Percentiles rank a stretch among this genome's conserved stretches.
Evolutionary conservation across 192 early-diverging fungal species (phyloP).

Genomic region (Entomortierella parvispora): DNA sequence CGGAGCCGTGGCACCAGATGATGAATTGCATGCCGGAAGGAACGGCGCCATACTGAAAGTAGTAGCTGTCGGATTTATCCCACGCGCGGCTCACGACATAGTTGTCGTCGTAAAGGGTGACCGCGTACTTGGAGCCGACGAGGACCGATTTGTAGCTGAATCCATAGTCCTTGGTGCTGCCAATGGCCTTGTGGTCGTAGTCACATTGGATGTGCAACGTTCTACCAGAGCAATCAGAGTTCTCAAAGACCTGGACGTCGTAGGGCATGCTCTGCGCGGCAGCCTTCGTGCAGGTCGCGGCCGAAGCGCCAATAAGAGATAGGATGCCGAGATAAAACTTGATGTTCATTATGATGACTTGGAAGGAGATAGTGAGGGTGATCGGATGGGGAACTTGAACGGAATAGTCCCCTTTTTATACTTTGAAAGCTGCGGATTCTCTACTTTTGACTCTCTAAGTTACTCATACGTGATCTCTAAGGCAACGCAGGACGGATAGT

Average conservation of each 20-base stretch:
- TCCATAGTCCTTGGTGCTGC: not conserved
- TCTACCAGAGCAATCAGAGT: conserved; percentile 5
- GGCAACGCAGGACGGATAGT: no score
- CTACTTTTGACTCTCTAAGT: not conserved
- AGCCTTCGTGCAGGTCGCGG: not conserved
- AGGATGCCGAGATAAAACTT: conserved; percentile 10
- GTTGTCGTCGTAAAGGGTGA: conserved; percentile 3
- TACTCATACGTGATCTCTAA: no score
- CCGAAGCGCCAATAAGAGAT: conserved; percentile 1
- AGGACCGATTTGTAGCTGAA: conserved; percentile 1
- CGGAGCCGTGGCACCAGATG: conserved; percentile 13
- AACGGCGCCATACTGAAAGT: not conserved
- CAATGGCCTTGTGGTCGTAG: conserved; percentile 7
- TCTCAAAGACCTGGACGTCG: conserved; percentile 8
- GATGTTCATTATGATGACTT: conserved; percentile 7
- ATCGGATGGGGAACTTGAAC: conserved; percentile 1
- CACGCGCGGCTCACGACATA: not conserved
- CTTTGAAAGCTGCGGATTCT: not conserved
- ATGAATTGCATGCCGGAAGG: not conserved
- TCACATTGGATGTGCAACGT: conserved; percentile 4
- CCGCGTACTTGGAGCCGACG: conserved; percentile 8
- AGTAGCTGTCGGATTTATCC: not conserved
- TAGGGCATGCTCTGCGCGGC: conserved; percentile 7
- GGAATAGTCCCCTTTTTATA: conserved; percentile 7
- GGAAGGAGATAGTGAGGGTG: not conserved